A percentile compares a stretch with the other conserved stretches of the same genome.
phyloP scores from a whole-genome alignment of 257 asterid species.

The Solanum chilense region DNA sequence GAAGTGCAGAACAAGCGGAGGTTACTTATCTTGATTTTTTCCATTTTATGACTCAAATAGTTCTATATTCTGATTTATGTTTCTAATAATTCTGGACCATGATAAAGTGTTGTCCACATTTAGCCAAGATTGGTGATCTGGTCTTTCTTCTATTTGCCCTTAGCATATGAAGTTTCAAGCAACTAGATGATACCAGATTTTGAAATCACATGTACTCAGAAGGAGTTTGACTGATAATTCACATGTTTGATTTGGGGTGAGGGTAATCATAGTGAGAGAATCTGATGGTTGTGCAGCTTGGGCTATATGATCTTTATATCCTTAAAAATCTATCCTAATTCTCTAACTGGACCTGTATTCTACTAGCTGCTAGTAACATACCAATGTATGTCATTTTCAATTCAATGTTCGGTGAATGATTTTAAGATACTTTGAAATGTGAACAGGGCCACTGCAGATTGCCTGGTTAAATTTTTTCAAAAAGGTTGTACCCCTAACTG shows the following conservation, averaged over 20 bases:
- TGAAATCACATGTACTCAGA: not conserved
- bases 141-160: not conserved
- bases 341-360: not conserved
- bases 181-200: not conserved
- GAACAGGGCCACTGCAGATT: slow-evolving; percentile 48
- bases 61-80: not conserved
- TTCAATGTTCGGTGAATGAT: not conserved
- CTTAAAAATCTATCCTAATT: not conserved
- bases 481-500: slow-evolving; percentile 30
- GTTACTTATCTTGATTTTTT: slow-evolving; percentile 14
- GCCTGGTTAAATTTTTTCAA: slow-evolving; percentile 58
- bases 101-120: not conserved
- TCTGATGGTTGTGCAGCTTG: not conserved
- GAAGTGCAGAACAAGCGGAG: slow-evolving; percentile 74
- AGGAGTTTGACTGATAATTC: not conserved
- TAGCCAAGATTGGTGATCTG: not conserved
- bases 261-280: not conserved
- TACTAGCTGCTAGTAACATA: not conserved
- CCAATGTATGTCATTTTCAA: not conserved
- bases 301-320: not conserved
- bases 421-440: slow-evolving; percentile 4
- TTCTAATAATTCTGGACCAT: not conserved
- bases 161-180: not conserved
- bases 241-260: not conserved
- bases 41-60: not conserved